phyloP scores from a whole-genome alignment of 2,329 filamentous ascomycete species.

The Samsoniella hepiali region DNA sequence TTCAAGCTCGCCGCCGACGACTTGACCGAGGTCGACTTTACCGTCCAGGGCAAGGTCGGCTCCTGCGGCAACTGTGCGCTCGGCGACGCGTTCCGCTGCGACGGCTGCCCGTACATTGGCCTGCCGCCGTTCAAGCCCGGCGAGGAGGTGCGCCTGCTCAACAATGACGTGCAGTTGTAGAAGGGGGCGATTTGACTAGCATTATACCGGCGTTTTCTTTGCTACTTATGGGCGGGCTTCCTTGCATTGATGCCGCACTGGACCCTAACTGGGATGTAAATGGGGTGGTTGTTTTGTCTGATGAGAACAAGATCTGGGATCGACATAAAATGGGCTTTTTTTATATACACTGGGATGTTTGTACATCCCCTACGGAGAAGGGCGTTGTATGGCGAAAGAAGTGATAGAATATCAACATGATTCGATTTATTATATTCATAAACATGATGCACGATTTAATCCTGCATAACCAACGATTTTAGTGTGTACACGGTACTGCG shows the following conservation, averaged over 20 bases:
- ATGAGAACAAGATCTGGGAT: conserved; percentile 16
- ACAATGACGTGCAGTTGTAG: conserved; percentile 80
- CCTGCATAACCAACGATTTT: background rate
- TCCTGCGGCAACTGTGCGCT: conserved; percentile 93
- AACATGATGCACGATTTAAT: background rate
- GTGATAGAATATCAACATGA: conserved; percentile 3
- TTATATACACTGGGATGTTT: background rate
- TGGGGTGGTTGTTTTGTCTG: background rate
- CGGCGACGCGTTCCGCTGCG: conserved; percentile 82
- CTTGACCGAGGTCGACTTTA: conserved; percentile 86
- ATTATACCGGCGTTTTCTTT: conserved; percentile 15
- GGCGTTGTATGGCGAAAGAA: conserved; percentile 16
- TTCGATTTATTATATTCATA: background rate
- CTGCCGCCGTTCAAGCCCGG: conserved; percentile 95
- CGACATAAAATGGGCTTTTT: conserved; percentile 13
- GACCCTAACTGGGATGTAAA: background rate
- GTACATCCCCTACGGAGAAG: background rate
- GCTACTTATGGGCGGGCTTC: background rate
- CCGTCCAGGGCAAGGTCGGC: conserved; percentile 93
- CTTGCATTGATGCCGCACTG: conserved; percentile 7
- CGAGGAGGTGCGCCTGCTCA: conserved; percentile 85
- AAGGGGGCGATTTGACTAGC: background rate
- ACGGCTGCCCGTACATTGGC: conserved; percentile 76
- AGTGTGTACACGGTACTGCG: background rate
- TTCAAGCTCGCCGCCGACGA: conserved; percentile 74